These are phyloP conservation scores for Candida tunisiensis DNA, from an alignment of 1,139 yeast genomes.

Conservation along the genomic window DNA sequence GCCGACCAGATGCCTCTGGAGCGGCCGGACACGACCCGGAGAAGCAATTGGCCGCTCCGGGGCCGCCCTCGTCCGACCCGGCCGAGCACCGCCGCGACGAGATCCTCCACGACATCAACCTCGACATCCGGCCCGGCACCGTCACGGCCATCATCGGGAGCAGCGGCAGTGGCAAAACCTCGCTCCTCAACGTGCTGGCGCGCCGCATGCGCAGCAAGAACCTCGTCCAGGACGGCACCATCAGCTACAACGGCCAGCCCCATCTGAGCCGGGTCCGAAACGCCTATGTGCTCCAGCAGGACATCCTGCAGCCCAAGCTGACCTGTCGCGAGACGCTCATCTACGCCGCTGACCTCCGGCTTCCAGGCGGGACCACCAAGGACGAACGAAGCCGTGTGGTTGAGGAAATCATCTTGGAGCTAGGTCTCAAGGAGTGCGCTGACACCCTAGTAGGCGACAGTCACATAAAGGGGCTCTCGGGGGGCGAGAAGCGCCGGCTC, in stretches of 20 bases:
- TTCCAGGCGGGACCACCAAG: conserved; percentile 26
- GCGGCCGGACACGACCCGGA: no score
- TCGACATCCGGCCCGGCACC: conserved; percentile 35
- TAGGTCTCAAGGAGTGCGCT: conserved; percentile 46
- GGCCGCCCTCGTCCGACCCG: no score
- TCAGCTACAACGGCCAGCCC: conserved; percentile 25
- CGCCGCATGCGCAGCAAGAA: conserved; percentile 30
- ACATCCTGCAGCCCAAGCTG: conserved; percentile 50
- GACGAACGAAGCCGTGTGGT: conserved; percentile 33
- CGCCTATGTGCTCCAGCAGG: conserved; percentile 70
- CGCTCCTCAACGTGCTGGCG: conserved; percentile 57
- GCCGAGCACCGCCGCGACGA: no score
- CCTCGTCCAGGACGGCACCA: conserved; percentile 12
- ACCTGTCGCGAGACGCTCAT: conserved; percentile 55
- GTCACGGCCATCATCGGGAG: conserved; percentile 68
- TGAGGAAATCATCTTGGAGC: conserved; percentile 36
- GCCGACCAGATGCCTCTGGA: no score
- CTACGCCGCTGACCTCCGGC: conserved; percentile 55
- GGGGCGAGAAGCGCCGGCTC: conserved; percentile 72
- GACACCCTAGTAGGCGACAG: conserved; percentile 39
- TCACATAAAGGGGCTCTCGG: conserved; percentile 42
- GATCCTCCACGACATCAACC: conserved; percentile 29
- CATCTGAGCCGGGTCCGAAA: conserved; percentile 22
- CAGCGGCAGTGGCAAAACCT: conserved; percentile 79
- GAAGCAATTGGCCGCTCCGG: no score